Evolutionary conservation across 306 rosid species (phyloP).

Genomic region (Astragalus membranaceus): DNA sequence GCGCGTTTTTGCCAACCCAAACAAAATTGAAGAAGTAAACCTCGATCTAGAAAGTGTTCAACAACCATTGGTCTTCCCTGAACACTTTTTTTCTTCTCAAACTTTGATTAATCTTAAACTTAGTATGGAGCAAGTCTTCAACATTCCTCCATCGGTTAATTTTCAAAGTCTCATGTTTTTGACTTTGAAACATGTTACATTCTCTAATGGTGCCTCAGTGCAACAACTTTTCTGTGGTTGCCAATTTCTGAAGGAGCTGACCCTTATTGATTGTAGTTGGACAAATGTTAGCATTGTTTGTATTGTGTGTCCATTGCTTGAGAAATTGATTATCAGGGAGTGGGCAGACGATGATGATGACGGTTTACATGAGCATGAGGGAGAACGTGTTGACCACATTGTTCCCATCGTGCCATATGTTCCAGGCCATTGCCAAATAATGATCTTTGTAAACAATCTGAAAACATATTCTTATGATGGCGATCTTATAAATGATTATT

Average conservation of each 20-base stretch:
- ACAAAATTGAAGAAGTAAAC: neutral
- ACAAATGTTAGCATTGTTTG: neutral
- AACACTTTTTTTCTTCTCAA: neutral
- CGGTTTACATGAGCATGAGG: neutral
- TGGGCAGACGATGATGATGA: neutral
- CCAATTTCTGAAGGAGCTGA: neutral
- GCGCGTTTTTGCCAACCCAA: neutral
- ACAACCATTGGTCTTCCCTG: neutral
- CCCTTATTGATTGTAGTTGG: constrained; percentile 6
- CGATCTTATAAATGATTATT: constrained; percentile 1
- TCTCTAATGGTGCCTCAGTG: neutral
- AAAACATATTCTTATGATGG: constrained; percentile 7
- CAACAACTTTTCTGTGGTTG: neutral
- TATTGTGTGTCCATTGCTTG: neutral
- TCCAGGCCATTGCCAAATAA: neutral
- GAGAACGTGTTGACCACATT: neutral
- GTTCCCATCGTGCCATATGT: too few species aligned
- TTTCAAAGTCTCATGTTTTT: neutral
- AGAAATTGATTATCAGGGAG: neutral
- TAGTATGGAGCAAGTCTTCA: neutral
- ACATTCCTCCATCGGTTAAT: neutral
- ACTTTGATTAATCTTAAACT: neutral
- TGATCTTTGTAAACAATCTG: neutral
- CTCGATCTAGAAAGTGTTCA: neutral
- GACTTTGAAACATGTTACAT: neutral